phyloP scores from a whole-genome alignment of 176 grass and related monocot species.

The Puya raimondii region DNA sequence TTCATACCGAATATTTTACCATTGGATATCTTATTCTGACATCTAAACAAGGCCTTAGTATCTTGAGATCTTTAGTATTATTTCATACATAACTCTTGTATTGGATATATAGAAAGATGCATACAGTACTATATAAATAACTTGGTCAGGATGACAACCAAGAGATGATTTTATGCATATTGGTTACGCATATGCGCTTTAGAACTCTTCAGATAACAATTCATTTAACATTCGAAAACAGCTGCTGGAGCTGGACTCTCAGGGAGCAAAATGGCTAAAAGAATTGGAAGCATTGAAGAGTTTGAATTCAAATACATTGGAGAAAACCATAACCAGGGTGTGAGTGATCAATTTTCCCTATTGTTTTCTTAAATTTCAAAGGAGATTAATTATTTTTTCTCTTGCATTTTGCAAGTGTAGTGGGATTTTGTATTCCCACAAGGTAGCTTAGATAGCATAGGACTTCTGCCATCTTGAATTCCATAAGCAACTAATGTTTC shows the following conservation, averaged over 20 bases:
- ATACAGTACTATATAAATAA: too few species aligned
- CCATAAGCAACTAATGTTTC: neutral
- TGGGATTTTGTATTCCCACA: neutral
- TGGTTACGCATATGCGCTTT: too few species aligned
- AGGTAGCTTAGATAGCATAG: neutral
- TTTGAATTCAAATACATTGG: slow-evolving; percentile 86
- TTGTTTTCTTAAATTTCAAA: slow-evolving; percentile 20
- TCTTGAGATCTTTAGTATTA: too few species aligned
- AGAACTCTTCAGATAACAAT: too few species aligned
- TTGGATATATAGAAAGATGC: too few species aligned
- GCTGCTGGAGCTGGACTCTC: slow-evolving; percentile 98
- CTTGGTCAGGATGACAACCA: too few species aligned
- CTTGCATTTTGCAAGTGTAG: neutral
- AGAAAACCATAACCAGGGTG: slow-evolving; percentile 87
- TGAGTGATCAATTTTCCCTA: slow-evolving; percentile 32
- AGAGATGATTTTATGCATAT: too few species aligned
- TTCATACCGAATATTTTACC: too few species aligned
- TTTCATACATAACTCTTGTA: too few species aligned
- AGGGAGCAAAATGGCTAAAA: slow-evolving; percentile 87
- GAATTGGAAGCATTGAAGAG: slow-evolving; percentile 79
- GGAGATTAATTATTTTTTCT: neutral
- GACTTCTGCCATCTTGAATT: neutral
- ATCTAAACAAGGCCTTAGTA: too few species aligned
- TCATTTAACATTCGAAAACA: slow-evolving; percentile 31
- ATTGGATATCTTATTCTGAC: too few species aligned